Conservation (phyloP, 2,329 filamentous ascomycete genomes). For the Aspergillus floridensis region DNA sequence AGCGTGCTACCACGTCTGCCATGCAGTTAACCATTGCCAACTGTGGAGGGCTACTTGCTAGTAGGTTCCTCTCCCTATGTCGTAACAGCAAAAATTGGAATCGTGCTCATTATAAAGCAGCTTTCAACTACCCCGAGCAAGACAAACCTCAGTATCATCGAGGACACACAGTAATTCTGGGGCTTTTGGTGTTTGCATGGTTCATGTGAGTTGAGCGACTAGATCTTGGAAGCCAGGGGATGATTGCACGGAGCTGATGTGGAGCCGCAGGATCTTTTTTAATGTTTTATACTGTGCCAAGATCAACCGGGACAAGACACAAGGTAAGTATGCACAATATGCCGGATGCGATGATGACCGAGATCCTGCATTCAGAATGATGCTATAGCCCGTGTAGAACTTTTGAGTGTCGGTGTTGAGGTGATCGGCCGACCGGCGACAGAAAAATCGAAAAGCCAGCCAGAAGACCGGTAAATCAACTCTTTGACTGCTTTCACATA, state of each 20-base stretch:
- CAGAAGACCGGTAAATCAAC: neutral
- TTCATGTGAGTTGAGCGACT: slow-evolving; percentile 53
- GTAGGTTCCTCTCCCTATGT: slow-evolving; percentile 30
- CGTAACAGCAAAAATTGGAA: neutral
- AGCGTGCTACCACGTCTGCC: slow-evolving; percentile 64
- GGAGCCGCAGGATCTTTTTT: slow-evolving; percentile 49
- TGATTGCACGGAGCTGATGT: slow-evolving; percentile 17
- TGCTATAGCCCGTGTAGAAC: slow-evolving; percentile 45
- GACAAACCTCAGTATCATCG: slow-evolving; percentile 59
- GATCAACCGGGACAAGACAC: slow-evolving; percentile 61
- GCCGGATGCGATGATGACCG: slow-evolving; percentile 61
- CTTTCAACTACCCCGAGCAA: slow-evolving; percentile 58
- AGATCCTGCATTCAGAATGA: slow-evolving; percentile 61
- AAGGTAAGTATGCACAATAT: slow-evolving; percentile 59
- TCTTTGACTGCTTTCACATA: neutral
- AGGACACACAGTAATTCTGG: slow-evolving; percentile 61
- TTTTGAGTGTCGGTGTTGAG: neutral
- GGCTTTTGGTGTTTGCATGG: slow-evolving; percentile 62
- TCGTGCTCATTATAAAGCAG: slow-evolving; percentile 8
- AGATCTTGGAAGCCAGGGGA: neutral
- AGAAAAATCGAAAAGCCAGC: neutral
- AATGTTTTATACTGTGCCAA: slow-evolving; percentile 64
- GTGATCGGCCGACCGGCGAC: neutral
- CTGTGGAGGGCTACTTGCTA: slow-evolving; percentile 64
- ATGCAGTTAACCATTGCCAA: slow-evolving; percentile 67